These are phyloP conservation scores for Fusarium anguioides DNA, from an alignment of 2,329 filamentous ascomycete genomes.

Conservation along the genomic window DNA sequence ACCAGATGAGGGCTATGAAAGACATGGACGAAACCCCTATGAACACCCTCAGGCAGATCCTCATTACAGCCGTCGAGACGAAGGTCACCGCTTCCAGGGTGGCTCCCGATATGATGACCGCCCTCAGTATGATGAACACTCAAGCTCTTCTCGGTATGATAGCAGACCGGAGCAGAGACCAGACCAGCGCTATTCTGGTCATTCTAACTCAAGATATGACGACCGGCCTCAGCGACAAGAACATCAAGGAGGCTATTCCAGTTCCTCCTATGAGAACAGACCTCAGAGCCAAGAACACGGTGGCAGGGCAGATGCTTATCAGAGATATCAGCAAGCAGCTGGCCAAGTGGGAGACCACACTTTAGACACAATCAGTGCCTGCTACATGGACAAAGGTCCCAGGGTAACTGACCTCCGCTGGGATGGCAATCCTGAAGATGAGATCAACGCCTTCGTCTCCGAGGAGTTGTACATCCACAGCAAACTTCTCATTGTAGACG, in stretches of 20 bases:
- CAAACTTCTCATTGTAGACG: conserved; percentile 84
- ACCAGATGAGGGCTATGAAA: neutral
- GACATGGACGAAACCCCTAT: conserved; percentile 1
- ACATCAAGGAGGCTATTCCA: conserved; percentile 3
- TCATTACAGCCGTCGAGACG: conserved; percentile 11
- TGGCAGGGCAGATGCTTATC: conserved; percentile 61
- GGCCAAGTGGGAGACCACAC: conserved; percentile 64
- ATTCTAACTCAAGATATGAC: conserved; percentile 14
- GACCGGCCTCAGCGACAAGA: conserved; percentile 2
- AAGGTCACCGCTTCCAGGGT: neutral
- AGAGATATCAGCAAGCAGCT: conserved; percentile 78
- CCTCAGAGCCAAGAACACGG: conserved; percentile 10
- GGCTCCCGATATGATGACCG: conserved; percentile 15
- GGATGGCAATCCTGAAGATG: conserved; percentile 64
- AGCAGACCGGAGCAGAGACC: neutral
- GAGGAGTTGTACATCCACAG: conserved; percentile 73
- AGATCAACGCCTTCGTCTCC: conserved; percentile 70
- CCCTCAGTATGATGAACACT: conserved; percentile 9
- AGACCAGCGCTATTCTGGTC: neutral
- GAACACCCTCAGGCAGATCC: conserved; percentile 23
- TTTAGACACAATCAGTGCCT: conserved; percentile 81
- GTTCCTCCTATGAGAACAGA: conserved; percentile 5
- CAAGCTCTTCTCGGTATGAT: conserved; percentile 11
- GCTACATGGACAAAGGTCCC: conserved; percentile 83
- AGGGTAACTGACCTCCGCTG: conserved; percentile 71